Percentiles rank a stretch among this genome's conserved stretches.
Evolutionary conservation across 2,329 filamentous ascomycete species (phyloP).

Genomic region (Venturia oleaginea): DNA sequence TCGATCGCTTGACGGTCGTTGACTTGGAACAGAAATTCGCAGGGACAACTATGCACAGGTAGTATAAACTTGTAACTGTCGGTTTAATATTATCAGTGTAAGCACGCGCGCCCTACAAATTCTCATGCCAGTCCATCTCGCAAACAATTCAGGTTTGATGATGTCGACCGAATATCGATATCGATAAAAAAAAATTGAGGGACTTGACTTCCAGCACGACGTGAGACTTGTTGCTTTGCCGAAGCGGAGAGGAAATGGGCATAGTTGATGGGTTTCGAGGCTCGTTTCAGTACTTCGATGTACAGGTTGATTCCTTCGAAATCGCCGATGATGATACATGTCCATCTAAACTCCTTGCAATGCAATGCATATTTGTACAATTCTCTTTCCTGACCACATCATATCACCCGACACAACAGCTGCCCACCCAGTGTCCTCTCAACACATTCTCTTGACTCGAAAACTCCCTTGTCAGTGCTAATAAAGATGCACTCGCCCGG

Average conservation of each 20-base stretch:
- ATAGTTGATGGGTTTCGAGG: neutral
- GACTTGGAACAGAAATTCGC: too few relatives aligned
- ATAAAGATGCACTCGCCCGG: slow-evolving; percentile 79
- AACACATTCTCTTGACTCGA: slow-evolving; percentile 77
- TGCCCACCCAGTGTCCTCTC: slow-evolving; percentile 73
- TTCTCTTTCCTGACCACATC: neutral
- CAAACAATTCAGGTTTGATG: too few relatives aligned
- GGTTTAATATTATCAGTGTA: too few relatives aligned
- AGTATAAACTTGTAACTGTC: too few relatives aligned
- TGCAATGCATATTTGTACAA: slow-evolving; percentile 7
- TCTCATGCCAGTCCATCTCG: too few relatives aligned
- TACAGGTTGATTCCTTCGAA: neutral
- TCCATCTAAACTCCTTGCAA: slow-evolving; percentile 2
- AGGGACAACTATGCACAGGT: too few relatives aligned
- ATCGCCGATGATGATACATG: neutral
- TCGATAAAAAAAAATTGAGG: too few relatives aligned
- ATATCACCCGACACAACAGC: slow-evolving; percentile 55
- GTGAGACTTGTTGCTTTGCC: neutral
- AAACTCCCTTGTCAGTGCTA: slow-evolving; percentile 63
- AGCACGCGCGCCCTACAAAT: too few relatives aligned
- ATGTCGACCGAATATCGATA: too few relatives aligned
- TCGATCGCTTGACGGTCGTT: too few relatives aligned
- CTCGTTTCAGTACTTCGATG: neutral
- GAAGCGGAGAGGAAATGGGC: neutral
- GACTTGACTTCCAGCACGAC: neutral